Evolutionary conservation across 2,329 filamentous ascomycete species (phyloP).

Genomic region (Pseudogymnoascus sp.): DNA sequence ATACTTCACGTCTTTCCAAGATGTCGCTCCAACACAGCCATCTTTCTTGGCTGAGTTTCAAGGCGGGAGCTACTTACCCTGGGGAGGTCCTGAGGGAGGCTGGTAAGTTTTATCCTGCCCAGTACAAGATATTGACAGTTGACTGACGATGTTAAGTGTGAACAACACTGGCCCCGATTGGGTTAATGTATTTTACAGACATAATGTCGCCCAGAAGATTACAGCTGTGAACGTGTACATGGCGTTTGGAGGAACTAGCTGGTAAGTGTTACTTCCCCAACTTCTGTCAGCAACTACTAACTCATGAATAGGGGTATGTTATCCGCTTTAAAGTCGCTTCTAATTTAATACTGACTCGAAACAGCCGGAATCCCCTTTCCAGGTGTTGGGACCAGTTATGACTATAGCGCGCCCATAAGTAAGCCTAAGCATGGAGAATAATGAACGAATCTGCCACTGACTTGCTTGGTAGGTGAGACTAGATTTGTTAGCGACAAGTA

Average conservation of each 20-base stretch:
- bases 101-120: background rate
- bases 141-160: conserved; percentile 6
- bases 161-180: conserved; percentile 49
- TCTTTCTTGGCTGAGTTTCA: conserved; percentile 52
- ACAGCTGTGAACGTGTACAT: conserved; percentile 56
- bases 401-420: conserved; percentile 52
- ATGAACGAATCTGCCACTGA: background rate
- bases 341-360: background rate
- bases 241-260: conserved; percentile 57
- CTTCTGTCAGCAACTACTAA: background rate
- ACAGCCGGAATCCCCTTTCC: conserved; percentile 46
- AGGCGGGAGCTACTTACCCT: conserved; percentile 40
- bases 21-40: conserved; percentile 23
- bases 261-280: conserved; percentile 26
- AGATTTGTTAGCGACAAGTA: conserved; percentile 50
- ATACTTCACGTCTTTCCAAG: conserved; percentile 27
- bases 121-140: conserved; percentile 30
- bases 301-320: background rate
- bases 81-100: background rate
- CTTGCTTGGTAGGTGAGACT: conserved; percentile 15
- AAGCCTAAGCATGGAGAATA: background rate
- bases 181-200: conserved; percentile 55
- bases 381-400: conserved; percentile 52
- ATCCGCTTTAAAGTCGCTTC: background rate
- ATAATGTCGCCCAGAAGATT: conserved; percentile 51